These are phyloP conservation scores for Camelina hispida DNA, from an alignment of 345 rosid species.

Conservation along the genomic window DNA sequence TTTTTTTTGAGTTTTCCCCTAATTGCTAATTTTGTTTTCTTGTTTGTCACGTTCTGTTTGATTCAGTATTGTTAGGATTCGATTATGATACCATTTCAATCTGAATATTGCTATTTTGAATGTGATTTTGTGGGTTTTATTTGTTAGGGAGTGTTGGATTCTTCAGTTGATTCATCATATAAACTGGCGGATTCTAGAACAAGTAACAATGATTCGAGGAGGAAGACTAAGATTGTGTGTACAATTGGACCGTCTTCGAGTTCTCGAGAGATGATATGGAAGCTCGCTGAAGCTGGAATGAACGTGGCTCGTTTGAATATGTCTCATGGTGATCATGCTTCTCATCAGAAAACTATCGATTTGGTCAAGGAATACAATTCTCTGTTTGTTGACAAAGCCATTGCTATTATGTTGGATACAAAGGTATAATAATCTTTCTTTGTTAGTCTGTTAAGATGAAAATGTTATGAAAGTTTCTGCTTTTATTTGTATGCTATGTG, in stretches of 20 bases:
- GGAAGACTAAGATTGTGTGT: slow-evolving; percentile 94
- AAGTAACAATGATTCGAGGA: slow-evolving; percentile 48
- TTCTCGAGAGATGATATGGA: slow-evolving; percentile 96
- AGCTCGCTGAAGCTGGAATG: slow-evolving; percentile 90
- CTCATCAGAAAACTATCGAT: slow-evolving; percentile 87
- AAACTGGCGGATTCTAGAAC: slow-evolving; percentile 44
- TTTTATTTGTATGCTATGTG: slow-evolving; percentile 7
- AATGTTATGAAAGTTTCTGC: neutral
- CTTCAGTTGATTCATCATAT: slow-evolving; percentile 39
- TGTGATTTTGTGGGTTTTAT: neutral
- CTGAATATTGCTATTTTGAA: slow-evolving; percentile 11
- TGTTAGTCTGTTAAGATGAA: neutral
- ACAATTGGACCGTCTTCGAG: slow-evolving; percentile 98
- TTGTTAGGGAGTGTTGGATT: slow-evolving; percentile 53
- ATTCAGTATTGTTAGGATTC: neutral
- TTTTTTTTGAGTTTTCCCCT: too few relatives aligned
- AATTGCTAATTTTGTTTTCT: neutral
- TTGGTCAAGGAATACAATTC: slow-evolving; percentile 92
- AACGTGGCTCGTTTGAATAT: slow-evolving; percentile 94
- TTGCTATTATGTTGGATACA: slow-evolving; percentile 93
- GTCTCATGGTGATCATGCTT: slow-evolving; percentile 97
- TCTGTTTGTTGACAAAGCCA: slow-evolving; percentile 73
- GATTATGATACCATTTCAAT: neutral
- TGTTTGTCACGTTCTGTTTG: slow-evolving; percentile 28
- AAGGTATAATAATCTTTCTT: slow-evolving; percentile 54